Conservation (phyloP, 441 rosid species). For the Aleurites moluccanus region DNA sequence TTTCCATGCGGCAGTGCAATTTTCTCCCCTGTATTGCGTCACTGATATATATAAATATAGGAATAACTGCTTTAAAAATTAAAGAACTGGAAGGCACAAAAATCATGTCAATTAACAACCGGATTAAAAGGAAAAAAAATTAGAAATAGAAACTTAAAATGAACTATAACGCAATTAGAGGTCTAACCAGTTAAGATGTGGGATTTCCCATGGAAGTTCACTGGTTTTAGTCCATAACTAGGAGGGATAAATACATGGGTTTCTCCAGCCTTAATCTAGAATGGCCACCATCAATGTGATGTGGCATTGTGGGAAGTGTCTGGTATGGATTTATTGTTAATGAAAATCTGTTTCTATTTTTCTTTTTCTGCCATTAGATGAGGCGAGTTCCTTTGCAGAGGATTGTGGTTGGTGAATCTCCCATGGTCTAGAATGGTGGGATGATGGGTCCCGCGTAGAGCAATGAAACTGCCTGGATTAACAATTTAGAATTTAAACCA, state of each 20-base stretch:
- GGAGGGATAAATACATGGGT: not conserved
- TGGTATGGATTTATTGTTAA: not conserved
- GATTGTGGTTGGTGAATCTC: not conserved
- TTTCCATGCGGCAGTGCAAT: constrained; percentile 18
- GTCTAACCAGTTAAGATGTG: not conserved
- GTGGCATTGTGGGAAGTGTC: not conserved
- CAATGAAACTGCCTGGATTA: too few relatives aligned
- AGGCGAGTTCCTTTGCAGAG: not conserved
- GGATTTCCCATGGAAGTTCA: not conserved
- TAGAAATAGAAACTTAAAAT: not conserved
- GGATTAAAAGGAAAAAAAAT: not conserved
- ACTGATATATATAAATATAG: not conserved
- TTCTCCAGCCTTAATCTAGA: not conserved
- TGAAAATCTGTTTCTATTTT: not conserved
- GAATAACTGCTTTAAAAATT: constrained; percentile 9
- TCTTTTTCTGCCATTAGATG: not conserved
- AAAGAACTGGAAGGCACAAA: not conserved
- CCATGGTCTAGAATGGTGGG: not conserved
- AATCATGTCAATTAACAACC: not conserved
- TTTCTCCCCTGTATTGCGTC: not conserved
- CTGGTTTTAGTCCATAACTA: not conserved
- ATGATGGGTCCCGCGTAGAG: not conserved
- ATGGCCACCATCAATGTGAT: not conserved
- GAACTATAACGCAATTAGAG: not conserved
- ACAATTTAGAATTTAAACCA: not conserved